These are phyloP conservation scores for Brasilioporus rufonigricans DNA, from an alignment of 768 basidiomycete species.

Conservation along the genomic window DNA sequence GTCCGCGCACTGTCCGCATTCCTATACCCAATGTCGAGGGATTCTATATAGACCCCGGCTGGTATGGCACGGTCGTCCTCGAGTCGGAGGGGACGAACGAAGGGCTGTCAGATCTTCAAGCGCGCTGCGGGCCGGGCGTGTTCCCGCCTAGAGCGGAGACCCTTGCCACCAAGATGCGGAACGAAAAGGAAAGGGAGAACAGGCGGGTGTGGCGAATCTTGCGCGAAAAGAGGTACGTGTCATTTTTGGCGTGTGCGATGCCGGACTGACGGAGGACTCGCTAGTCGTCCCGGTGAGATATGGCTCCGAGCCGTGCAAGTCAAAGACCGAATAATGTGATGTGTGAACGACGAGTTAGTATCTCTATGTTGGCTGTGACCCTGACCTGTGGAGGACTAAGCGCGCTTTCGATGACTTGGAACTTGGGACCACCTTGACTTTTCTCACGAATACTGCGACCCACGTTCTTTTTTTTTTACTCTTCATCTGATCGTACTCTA, in stretches of 20 bases:
- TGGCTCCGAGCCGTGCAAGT: conserved; percentile 51
- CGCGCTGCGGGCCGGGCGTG: conserved; percentile 63
- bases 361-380: neutral
- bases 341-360: neutral
- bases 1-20: conserved; percentile 30
- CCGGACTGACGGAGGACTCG: conserved; percentile 1
- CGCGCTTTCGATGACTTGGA: conserved; percentile 1
- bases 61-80: conserved; percentile 81
- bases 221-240: conserved; percentile 70
- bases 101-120: conserved; percentile 72
- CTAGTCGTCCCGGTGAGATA: conserved; percentile 26
- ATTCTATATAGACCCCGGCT: conserved; percentile 69
- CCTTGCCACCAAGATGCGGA: conserved; percentile 31
- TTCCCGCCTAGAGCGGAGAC: conserved; percentile 59
- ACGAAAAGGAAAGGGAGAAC: conserved; percentile 41
- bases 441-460: conserved; percentile 9
- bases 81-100: conserved; percentile 90
- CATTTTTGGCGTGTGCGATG: neutral
- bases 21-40: conserved; percentile 55
- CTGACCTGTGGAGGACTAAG: neutral
- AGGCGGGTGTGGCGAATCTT: conserved; percentile 67
- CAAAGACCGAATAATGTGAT: conserved; percentile 59
- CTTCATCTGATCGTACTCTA: conserved; percentile 11
- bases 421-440: conserved; percentile 1
- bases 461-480: neutral